Evolutionary conservation across 352 stramenopile species (phyloP), one percentile per base, ranked within the genome.

Genomic region (Halophytophthora polymorphica): DNA sequence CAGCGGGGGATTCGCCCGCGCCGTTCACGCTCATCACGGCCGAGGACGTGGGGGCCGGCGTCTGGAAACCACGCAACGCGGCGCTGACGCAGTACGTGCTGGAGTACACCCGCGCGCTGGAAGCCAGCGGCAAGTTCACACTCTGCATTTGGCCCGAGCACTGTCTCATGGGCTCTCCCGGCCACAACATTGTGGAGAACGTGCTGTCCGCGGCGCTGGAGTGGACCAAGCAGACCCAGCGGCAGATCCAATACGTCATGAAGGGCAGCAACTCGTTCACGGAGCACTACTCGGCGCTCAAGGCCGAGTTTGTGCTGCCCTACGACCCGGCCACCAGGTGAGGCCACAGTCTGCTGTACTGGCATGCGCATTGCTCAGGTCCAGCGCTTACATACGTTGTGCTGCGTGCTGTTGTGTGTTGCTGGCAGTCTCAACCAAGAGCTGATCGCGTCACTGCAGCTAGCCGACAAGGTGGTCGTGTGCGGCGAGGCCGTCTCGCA

Each of bases 81-180:
- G 71, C 73, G 41, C 60, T 97, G 2, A 66, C 81, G 36, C 70
- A 87, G 22, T 96, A 98, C 50, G 87, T 82, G 50, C 66, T 94
- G n/a, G 75, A 81, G 42, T 98, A 99, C 82, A 96, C 88, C 3
- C 66, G 66, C 35, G 63, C 76, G 48, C 73, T 98, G 19, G 91
- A 98, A 62, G 50, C 68, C 25, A 87, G 79, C 45, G 83, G 83
- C 33, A 90, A 88, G 50, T 98, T 98, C 60, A 80, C 71, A 56
- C 67, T 98, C 2, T 96, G 76, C 54, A 97, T 99, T 56, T 99
- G 96, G 96, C 96, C 96, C 10, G 95, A 98, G 64, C 96, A 99
- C 68, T 99, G 96, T 74, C 66, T 98, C 29, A 89, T 98, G 45
- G 95, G 95, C 34, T 92, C 87, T 6, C 58, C 61, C 2, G 93